Conservation (phyloP, 2,329 filamentous ascomycete species). For the Sporothrix variecibatus region DNA sequence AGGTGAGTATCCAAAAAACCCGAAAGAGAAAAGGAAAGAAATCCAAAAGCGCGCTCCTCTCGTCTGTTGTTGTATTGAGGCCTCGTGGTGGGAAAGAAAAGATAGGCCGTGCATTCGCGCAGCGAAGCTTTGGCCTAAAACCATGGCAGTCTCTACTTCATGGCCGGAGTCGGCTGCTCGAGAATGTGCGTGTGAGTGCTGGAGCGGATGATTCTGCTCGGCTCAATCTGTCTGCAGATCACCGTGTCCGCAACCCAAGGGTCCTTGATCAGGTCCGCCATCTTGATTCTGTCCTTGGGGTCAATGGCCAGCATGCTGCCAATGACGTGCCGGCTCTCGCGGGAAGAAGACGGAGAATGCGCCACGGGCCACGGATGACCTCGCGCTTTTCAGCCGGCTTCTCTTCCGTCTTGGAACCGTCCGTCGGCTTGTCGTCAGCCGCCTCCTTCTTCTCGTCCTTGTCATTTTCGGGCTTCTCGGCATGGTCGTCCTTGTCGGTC, state of each 20-base stretch:
- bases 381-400: constrained; percentile 61
- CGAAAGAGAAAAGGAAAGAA: not conserved
- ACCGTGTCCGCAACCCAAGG: constrained; percentile 85
- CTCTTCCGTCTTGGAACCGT: constrained; percentile 31
- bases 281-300: constrained; percentile 76
- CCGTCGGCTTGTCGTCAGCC: constrained; percentile 30
- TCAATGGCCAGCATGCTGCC: constrained; percentile 90
- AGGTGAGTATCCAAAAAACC: not conserved
- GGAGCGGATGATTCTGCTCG: constrained; percentile 69
- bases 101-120: not conserved
- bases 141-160: constrained; percentile 28
- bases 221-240: constrained; percentile 77
- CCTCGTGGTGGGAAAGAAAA: not conserved
- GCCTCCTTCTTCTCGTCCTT: constrained; percentile 30
- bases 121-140: not conserved
- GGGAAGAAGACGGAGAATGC: constrained; percentile 83
- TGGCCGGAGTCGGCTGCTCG: constrained; percentile 62
- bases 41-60: not conserved
- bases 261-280: constrained; percentile 84
- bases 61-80: not conserved
- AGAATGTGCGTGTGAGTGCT: constrained; percentile 82
- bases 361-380: constrained; percentile 89
- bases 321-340: constrained; percentile 88
- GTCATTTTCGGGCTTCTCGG: constrained; percentile 17
- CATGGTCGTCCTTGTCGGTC: not conserved